A percentile compares a stretch with the other conserved stretches of the same genome.
Evolutionary conservation across 441 rosid genomes (phyloP).

Genomic region (Isatis lusitanica): DNA sequence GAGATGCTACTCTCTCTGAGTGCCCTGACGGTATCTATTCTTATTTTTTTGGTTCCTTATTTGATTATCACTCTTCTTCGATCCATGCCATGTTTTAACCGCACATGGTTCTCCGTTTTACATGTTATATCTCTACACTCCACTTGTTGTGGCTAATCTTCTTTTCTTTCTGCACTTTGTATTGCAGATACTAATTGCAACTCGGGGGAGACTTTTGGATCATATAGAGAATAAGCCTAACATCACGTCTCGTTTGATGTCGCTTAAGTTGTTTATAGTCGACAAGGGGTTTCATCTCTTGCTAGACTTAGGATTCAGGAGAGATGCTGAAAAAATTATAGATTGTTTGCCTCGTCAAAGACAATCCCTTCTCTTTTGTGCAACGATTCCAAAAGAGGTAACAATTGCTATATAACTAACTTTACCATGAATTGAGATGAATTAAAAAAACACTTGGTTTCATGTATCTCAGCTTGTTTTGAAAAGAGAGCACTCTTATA

Average conservation of each 20-base stretch:
- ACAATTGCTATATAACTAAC: too few relatives aligned
- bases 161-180: constrained; percentile 16
- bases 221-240: constrained; percentile 88
- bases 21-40: constrained; percentile 67
- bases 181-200: constrained; percentile 81
- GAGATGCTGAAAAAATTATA: constrained; percentile 85
- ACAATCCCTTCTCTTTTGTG: constrained; percentile 86
- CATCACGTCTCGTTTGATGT: constrained; percentile 78
- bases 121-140: neutral
- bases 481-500: constrained; percentile 74
- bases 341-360: constrained; percentile 85
- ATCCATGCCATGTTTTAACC: constrained; percentile 74
- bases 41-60: neutral
- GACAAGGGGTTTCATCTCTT: constrained; percentile 97
- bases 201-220: constrained; percentile 95
- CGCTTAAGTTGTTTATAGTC: constrained; percentile 78
- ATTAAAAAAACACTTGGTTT: too few relatives aligned
- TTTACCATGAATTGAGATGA: constrained; percentile 29
- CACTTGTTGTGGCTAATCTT: neutral
- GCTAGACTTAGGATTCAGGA: constrained; percentile 88
- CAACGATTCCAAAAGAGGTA: constrained; percentile 97
- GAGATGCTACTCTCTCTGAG: constrained; percentile 77
- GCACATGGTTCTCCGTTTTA: neutral
- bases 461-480: constrained; percentile 94
- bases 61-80: constrained; percentile 12